Base-by-base conservation (phyloP, 2,329 filamentous ascomycete species). In the Alternaria rosae region DNA sequence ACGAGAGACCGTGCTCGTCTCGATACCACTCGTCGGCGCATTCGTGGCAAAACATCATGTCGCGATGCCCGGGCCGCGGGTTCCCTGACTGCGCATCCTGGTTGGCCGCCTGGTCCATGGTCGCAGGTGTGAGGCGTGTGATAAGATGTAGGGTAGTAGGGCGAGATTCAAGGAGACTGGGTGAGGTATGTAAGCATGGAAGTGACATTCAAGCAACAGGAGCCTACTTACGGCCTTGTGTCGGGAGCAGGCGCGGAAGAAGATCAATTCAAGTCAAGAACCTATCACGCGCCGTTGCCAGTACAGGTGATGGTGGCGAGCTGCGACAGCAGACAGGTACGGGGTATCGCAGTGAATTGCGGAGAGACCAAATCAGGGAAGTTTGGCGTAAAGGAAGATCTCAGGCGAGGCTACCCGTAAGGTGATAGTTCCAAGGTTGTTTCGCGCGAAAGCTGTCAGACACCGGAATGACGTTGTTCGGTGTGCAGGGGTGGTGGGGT, bases 41-140 rank as follows among this genome's bases (percentile, higher is more conserved):
- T 62, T 85, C 82, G 80, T 98, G 93, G 80, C 95, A 99, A 79
- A 87, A 96, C 57, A 97, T 90, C 67, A 94, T 87, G 75, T 97
- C 92, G 65, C 77, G 76, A 55, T 70, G 72, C 41, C 62, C 71
- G n/a, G 74, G 61, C 53, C 61, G 64, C 52, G 65, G 66, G 43
- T 58, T 52, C 53, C 69, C 67, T 50, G 58, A 54, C 53, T 66
- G 57, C 53, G 70, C 64, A 54, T 68, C 48, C 54, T 67, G 64
- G 41, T 21, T 56, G 17, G 58, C 63, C 30, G 74, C 59, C 59
- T 54, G 70, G 20, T 74, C 69, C 70, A 77, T 78, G 54, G 54
- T 62, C 45, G 66, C 48, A 60, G 38, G 54, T 23, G 57, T 62
- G 38, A 21, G 41, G 42, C 38, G 43, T 17, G 23, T 23, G 11